Evolutionary conservation across 1,284 basidiomycete genomes (phyloP), one percentile per base, ranked within the genome.

Genomic region (Moesziomyces parantarcticus): DNA sequence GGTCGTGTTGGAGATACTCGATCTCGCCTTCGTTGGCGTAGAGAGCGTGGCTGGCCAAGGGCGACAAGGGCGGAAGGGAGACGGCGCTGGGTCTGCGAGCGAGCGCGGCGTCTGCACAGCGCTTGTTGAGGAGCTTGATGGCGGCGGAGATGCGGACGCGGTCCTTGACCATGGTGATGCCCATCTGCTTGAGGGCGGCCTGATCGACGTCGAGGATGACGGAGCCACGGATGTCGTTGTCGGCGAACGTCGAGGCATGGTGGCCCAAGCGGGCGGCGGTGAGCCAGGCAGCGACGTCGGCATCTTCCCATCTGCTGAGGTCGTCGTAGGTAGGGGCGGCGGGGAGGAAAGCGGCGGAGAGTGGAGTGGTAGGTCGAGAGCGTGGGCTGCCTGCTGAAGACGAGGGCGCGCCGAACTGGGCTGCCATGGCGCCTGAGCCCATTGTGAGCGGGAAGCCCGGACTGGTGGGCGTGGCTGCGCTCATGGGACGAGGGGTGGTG

Each of bases 181-280:
- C 82, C 82, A 83, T 83, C 62, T 82, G 74, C 53, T 80, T 82
- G 34, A 83, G 63, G 0, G 63, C 67, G 8, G 64, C 54, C 45
- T 80, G 78, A 44, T 82, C 81, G 11, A 83, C 67, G 36, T 82
- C 78, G 29, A 81, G 62, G 21, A 83, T 58, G 18, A 79, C 73
- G 5, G 63, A 55, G 26, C 82, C 82, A 43, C 70, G 68, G 53
- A 83, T 83, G 65, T 83, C 78, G 58, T 83, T 75, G 5, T 65
- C 46, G 8, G 68, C 61, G 58, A 83, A 82, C 3, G 68, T 68
- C 14, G 54, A 7, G 3, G 70, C 67, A 50, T 83, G 68, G 21
- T 76, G 70, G 1, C 58, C 72, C 16, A 83, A 65, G 8, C 80
- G 65, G 10, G 60, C 44, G 13, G 59, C 44, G 42, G 40, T 58